Base-by-base conservation (phyloP, 331 rosid species). In the Erythrophleum ivorense region DNA sequence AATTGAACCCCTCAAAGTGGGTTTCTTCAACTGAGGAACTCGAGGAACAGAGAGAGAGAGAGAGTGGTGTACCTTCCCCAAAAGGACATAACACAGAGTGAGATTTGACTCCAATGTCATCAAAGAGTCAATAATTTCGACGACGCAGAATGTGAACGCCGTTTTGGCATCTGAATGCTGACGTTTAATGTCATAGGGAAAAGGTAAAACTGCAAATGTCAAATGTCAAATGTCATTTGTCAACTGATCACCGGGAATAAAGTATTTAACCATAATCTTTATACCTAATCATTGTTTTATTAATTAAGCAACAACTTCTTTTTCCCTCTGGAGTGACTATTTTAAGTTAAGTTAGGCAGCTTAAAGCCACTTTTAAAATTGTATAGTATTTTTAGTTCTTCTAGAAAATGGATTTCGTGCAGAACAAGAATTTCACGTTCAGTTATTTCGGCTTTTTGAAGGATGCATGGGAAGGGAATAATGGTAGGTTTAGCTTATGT, bases 241-340 rank as follows among this genome's bases (percentile, higher is more conserved):
- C 92, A 89, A 87, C 89, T 87, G 82, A 31, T 31, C 29, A 81
- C 87, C 57, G 81, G 71, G 73, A 80, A 52, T 82, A 82, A 58
- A 85, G 86, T 70, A 58, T 48, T 48, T 9, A 48, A 46, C 13
- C 9, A 46, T 46, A 0, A 31, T 57, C 85, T 66, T 43, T 45
- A 60, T 16, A 50, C 80, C 82, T 60, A 82, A 84, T 82, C 87
- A 77, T 68, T 80, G 1, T 77, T 84, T 78, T 84, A 89, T 40
- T 50, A 45, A 45, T 24, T 73, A 68, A 21, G 11, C 34, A n/a
- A 3, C 33, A 6, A 29, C 48, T 67, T 45, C 24, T 13, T 19
- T 3, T 63, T 5, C 43, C 13, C 0, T 29, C 1, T 11, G n/a
- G 10, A 2, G 12, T 46, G 38, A 7, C 64, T 79, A 43, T 49